Evolutionary conservation across 305 asterid species (phyloP).

Genomic region (Salvia sclarea): DNA sequence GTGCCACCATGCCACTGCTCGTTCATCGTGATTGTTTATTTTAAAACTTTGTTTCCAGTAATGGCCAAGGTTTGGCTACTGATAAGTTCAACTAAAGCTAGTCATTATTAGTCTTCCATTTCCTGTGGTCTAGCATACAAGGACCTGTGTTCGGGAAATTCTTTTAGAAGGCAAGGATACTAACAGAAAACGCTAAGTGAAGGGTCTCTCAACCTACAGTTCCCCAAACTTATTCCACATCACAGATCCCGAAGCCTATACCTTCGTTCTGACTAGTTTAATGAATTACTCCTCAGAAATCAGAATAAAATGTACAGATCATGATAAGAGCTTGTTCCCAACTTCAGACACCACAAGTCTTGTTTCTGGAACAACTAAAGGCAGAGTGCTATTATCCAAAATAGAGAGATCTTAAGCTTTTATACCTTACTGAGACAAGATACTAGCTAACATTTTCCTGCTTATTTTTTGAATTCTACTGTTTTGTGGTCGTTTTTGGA

Average conservation of each 20-base stretch:
- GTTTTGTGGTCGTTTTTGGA: background rate
- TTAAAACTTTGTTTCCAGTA: background rate
- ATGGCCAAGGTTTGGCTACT: background rate
- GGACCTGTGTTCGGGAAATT: background rate
- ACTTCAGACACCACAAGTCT: background rate
- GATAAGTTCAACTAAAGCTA: conserved; percentile 2
- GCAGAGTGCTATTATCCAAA: background rate
- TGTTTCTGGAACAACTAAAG: conserved; percentile 9
- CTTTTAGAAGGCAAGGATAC: background rate
- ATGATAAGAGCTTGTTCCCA: conserved; percentile 3
- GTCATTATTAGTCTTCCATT: background rate
- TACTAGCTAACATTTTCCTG: background rate
- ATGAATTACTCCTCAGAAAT: background rate
- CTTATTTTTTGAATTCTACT: background rate
- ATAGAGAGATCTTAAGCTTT: background rate
- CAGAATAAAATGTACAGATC: background rate
- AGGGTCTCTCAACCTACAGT: conserved; percentile 7
- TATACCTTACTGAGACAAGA: conserved; percentile 1
- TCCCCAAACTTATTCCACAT: conserved; percentile 1
- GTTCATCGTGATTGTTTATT: background rate
- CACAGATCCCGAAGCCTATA: background rate
- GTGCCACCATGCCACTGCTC: background rate
- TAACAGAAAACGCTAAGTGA: background rate
- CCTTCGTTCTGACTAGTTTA: conserved; percentile 5
- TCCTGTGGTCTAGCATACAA: background rate